Evolutionary conservation across 495 filamentous ascomycete species (phyloP).

Genomic region (Xylaria bambusicola): DNA sequence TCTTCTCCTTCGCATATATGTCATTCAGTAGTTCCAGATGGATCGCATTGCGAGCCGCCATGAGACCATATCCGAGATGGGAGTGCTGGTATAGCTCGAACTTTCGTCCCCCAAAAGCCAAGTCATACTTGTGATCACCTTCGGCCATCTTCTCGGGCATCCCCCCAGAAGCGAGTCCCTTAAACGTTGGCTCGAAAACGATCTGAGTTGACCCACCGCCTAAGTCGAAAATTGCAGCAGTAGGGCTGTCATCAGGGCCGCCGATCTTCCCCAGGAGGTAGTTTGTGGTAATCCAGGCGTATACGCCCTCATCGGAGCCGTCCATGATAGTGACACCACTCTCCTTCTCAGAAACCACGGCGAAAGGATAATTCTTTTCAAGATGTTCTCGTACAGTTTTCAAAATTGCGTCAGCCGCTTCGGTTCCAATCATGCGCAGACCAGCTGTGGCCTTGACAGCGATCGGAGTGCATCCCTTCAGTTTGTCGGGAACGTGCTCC

Average conservation of each 20-base stretch:
- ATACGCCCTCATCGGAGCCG: constrained; percentile 93
- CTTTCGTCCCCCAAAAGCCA: constrained; percentile 84
- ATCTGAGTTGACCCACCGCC: constrained; percentile 97
- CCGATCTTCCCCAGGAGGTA: constrained; percentile 98
- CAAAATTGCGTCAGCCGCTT: constrained; percentile 79
- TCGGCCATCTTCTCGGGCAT: constrained; percentile 85
- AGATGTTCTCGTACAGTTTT: constrained; percentile 80
- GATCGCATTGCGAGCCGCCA: constrained; percentile 86
- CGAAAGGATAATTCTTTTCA: constrained; percentile 92
- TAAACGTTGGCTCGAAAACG: constrained; percentile 95
- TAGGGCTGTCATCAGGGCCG: constrained; percentile 82
- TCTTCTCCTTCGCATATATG: constrained; percentile 48
- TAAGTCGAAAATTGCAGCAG: constrained; percentile 92
- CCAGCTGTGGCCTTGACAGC: constrained; percentile 97
- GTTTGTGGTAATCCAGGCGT: constrained; percentile 98
- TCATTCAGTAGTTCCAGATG: constrained; percentile 70
- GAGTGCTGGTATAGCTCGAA: constrained; percentile 98
- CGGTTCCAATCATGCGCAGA: constrained; percentile 78
- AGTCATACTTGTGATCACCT: constrained; percentile 94
- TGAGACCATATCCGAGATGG: constrained; percentile 95
- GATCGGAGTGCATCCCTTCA: constrained; percentile 84
- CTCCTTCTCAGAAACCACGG: constrained; percentile 80
- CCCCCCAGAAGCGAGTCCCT: constrained; percentile 66
- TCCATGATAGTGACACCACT: constrained; percentile 95
- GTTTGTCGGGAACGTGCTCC: constrained; percentile 77